A percentile compares a stretch with the other conserved stretches of the same genome.
Conservation (phyloP, 2,329 filamentous ascomycete species). For the Fusarium algeriense region DNA sequence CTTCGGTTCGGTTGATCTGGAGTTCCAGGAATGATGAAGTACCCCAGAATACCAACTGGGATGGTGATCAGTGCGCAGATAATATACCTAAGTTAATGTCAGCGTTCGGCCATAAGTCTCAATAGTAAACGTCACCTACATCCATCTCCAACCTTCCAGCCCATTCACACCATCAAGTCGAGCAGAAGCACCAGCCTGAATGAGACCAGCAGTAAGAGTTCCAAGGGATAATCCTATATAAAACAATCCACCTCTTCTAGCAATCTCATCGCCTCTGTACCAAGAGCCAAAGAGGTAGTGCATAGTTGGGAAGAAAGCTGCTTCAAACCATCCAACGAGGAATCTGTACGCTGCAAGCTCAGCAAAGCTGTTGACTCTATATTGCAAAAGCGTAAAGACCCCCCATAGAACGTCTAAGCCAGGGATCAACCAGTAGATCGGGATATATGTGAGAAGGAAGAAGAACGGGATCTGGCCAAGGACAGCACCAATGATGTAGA, state of each 20-base stretch:
- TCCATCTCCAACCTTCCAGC: constrained; percentile 66
- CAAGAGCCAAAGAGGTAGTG: constrained; percentile 58
- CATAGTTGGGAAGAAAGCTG: constrained; percentile 56
- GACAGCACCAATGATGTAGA: constrained; percentile 61
- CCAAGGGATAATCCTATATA: constrained; percentile 65
- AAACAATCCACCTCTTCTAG: constrained; percentile 62
- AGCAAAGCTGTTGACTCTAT: constrained; percentile 60
- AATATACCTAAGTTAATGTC: constrained; percentile 62
- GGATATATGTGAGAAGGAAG: constrained; percentile 60
- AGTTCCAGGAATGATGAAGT: constrained; percentile 63
- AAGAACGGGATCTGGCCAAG: constrained; percentile 65
- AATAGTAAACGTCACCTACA: too few species aligned
- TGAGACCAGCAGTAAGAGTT: constrained; percentile 64
- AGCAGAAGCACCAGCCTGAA: constrained; percentile 58
- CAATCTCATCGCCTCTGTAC: constrained; percentile 63
- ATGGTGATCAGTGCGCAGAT: constrained; percentile 67
- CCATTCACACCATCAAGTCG: constrained; percentile 59
- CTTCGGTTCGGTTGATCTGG: constrained; percentile 60
- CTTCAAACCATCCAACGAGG: constrained; percentile 65
- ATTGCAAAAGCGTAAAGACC: constrained; percentile 68
- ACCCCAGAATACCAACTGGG: constrained; percentile 63
- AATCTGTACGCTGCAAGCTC: constrained; percentile 67
- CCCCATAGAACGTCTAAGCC: constrained; percentile 68
- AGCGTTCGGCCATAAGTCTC: too few species aligned
- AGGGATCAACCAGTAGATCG: constrained; percentile 65